These are phyloP conservation scores for Wickerhamomyces canadensis DNA, from an alignment of 805 yeast species.

Conservation along the genomic window DNA sequence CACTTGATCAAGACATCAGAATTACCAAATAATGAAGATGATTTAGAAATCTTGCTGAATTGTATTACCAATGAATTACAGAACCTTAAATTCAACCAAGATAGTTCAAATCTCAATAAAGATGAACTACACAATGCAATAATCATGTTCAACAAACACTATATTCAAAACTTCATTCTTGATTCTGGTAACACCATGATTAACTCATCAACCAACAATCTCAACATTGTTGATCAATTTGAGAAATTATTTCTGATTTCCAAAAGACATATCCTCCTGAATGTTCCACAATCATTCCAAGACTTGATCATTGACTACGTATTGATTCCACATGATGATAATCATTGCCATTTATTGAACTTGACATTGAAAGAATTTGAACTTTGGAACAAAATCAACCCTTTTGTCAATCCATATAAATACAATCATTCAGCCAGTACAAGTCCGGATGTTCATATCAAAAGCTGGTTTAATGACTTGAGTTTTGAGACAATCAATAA, in stretches of 20 bases:
- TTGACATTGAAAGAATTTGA: slow-evolving; percentile 46
- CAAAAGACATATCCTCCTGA: slow-evolving; percentile 43
- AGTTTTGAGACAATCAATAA: slow-evolving; percentile 35
- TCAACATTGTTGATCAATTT: slow-evolving; percentile 9
- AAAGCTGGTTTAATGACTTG: slow-evolving; percentile 8
- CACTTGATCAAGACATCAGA: slow-evolving; percentile 1
- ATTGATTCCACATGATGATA: slow-evolving; percentile 31
- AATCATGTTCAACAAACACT: slow-evolving; percentile 42
- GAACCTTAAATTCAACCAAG: slow-evolving; percentile 11
- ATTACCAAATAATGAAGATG: slow-evolving; percentile 6
- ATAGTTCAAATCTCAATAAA: slow-evolving; percentile 25
- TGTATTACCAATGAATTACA: slow-evolving; percentile 24
- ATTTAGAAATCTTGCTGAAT: slow-evolving; percentile 1
- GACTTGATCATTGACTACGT: slow-evolving; percentile 45
- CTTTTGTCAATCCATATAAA: slow-evolving; percentile 1
- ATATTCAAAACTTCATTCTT: slow-evolving; percentile 17
- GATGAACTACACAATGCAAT: slow-evolving; percentile 47
- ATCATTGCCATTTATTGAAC: slow-evolving; percentile 40
- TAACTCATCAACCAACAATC: slow-evolving; percentile 3
- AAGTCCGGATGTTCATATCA: too few species aligned
- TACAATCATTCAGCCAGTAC: neutral
- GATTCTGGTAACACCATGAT: too few species aligned
- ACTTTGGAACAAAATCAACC: slow-evolving; percentile 4
- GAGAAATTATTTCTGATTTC: slow-evolving; percentile 34
- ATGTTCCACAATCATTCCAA: slow-evolving; percentile 44